Conservation (phyloP, 257 asterid genomes). For the Hygrophila difformis region DNA sequence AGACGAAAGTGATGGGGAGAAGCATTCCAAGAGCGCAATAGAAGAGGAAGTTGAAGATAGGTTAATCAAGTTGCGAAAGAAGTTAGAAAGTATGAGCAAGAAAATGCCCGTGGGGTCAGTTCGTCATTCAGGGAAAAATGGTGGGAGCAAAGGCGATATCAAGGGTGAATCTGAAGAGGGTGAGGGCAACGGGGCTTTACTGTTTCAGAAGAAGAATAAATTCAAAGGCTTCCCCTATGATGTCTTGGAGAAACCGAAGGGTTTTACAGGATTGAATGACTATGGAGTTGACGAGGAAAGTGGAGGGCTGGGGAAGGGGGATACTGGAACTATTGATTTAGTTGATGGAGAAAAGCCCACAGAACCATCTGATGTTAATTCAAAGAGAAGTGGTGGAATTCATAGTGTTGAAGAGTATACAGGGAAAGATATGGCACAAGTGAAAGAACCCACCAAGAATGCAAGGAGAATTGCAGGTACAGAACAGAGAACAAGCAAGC, state of each 20-base stretch:
- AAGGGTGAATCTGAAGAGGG: conserved; percentile 23
- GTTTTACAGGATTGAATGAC: conserved; percentile 37
- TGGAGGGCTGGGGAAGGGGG: conserved; percentile 17
- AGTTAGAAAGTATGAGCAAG: conserved; percentile 26
- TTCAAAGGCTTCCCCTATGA: conserved; percentile 35
- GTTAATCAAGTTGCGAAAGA: conserved; percentile 43
- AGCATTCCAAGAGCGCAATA: conserved; percentile 36
- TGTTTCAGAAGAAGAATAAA: conserved; percentile 59
- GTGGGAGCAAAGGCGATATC: conserved; percentile 16
- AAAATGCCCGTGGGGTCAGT: conserved; percentile 26
- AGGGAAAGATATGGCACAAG: conserved; percentile 15
- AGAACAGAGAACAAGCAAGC: conserved; percentile 19
- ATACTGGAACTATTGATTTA: conserved; percentile 14
- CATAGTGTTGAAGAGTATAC: conserved; percentile 19
- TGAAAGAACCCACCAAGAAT: conserved; percentile 8
- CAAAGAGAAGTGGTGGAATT: conserved; percentile 13
- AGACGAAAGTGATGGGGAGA: conserved; percentile 23
- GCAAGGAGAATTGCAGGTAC: conserved; percentile 18
- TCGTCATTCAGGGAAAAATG: conserved; percentile 19
- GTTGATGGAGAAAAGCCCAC: conserved; percentile 18
- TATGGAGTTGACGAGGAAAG: conserved; percentile 1
- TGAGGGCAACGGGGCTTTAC: conserved; percentile 27
- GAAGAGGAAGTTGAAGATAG: conserved; percentile 55
- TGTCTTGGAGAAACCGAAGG: conserved; percentile 49
- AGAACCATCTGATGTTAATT: conserved; percentile 19